phyloP scores from a whole-genome alignment of 2,329 filamentous ascomycete species.

The Didymella lethalis region DNA sequence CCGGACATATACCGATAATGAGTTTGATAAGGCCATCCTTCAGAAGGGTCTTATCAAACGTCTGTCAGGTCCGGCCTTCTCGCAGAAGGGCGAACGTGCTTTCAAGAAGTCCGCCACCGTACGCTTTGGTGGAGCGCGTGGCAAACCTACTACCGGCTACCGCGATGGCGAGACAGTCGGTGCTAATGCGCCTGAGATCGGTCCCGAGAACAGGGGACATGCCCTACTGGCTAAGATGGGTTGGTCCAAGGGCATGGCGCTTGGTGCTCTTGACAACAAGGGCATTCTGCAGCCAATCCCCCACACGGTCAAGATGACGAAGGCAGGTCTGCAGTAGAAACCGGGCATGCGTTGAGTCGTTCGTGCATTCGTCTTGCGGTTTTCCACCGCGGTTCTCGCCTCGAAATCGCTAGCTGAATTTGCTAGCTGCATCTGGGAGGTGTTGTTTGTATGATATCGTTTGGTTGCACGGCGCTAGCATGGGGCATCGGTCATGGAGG shows the following conservation, averaged over 20 bases:
- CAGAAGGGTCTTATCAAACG: constrained; percentile 60
- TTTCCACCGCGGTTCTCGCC: not conserved
- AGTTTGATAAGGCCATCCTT: constrained; percentile 56
- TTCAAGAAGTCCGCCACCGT: constrained; percentile 25
- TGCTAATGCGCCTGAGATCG: constrained; percentile 82
- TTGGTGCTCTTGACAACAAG: constrained; percentile 83
- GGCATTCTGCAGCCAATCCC: constrained; percentile 86
- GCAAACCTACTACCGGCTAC: constrained; percentile 57
- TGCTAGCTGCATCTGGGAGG: constrained; percentile 2
- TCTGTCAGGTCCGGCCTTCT: constrained; percentile 33
- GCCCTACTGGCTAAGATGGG: constrained; percentile 97
- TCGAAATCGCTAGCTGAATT: not conserved
- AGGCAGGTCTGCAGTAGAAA: constrained; percentile 70
- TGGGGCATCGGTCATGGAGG: not conserved
- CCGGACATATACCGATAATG: constrained; percentile 64
- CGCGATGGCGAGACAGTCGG: constrained; percentile 90
- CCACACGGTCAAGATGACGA: constrained; percentile 86
- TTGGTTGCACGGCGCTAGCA: constrained; percentile 8
- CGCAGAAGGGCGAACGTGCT: constrained; percentile 19
- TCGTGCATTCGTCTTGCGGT: no score
- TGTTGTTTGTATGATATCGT: constrained; percentile 16
- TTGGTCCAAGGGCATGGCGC: constrained; percentile 84
- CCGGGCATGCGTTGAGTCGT: not conserved
- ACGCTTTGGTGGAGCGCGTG: constrained; percentile 23
- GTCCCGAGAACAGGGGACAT: constrained; percentile 80